phyloP scores from a whole-genome alignment of 768 basidiomycete genomes.

The Fibroporia radiculosa region DNA sequence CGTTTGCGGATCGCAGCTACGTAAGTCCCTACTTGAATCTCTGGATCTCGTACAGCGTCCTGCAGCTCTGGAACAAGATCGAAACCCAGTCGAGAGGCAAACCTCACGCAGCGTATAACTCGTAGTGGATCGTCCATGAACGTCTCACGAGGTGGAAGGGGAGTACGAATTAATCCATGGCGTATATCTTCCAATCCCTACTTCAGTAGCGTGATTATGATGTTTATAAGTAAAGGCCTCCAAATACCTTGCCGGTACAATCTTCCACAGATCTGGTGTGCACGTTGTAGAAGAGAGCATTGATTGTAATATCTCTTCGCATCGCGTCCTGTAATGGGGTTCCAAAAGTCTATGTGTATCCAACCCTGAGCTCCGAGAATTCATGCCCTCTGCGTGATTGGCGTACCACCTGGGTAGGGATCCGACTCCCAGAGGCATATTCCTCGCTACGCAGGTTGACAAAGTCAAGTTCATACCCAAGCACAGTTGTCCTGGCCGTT shows the following conservation, averaged over 20 bases:
- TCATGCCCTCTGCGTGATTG: neutral
- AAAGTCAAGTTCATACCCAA: slow-evolving; percentile 82
- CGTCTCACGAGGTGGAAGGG: slow-evolving; percentile 78
- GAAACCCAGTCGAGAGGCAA: slow-evolving; percentile 88
- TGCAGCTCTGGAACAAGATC: slow-evolving; percentile 60
- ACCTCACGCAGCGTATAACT: slow-evolving; percentile 84
- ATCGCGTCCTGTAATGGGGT: slow-evolving; percentile 88
- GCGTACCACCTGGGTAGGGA: slow-evolving; percentile 80
- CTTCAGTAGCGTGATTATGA: slow-evolving; percentile 9
- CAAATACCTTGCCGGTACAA: slow-evolving; percentile 64
- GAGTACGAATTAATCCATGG: slow-evolving; percentile 77
- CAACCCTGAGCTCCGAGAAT: neutral
- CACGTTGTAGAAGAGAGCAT: slow-evolving; percentile 93
- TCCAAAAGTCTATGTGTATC: slow-evolving; percentile 74
- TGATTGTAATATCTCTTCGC: slow-evolving; percentile 91
- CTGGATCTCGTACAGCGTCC: slow-evolving; percentile 49
- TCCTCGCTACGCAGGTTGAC: slow-evolving; percentile 92
- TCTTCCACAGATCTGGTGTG: slow-evolving; percentile 85
- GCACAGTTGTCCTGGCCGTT: slow-evolving; percentile 78
- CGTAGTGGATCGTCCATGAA: slow-evolving; percentile 93
- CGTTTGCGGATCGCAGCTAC: neutral
- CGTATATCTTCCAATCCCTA: slow-evolving; percentile 84
- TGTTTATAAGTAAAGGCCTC: neutral
- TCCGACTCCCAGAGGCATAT: slow-evolving; percentile 81
- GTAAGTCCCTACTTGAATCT: slow-evolving; percentile 47